Evolutionary conservation across 2,329 filamentous ascomycete genomes (phyloP).

Genomic region (Penicillium crustosum): DNA sequence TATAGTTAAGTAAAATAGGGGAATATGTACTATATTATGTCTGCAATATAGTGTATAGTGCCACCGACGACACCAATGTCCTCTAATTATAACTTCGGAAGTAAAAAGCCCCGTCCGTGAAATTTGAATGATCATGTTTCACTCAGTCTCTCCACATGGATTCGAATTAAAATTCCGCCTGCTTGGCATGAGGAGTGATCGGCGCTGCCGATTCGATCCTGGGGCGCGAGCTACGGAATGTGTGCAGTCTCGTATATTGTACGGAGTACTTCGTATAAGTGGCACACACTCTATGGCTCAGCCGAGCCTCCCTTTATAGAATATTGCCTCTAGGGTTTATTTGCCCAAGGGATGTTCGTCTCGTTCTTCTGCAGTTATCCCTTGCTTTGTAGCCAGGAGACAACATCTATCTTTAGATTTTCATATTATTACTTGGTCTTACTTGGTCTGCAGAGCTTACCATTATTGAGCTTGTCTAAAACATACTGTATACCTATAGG

Average conservation of each 20-base stretch:
- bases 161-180: neutral
- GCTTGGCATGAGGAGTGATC: slow-evolving; percentile 18
- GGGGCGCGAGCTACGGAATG: neutral
- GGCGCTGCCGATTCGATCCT: slow-evolving; percentile 1
- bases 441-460: neutral
- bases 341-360: neutral
- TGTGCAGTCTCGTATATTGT: neutral
- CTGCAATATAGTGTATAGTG: neutral
- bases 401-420: neutral
- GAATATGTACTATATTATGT: neutral
- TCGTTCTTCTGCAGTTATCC: neutral
- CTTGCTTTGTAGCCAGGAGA: neutral
- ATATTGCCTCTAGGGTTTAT: neutral
- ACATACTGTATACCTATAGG: no score
- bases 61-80: neutral
- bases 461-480: neutral
- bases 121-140: slow-evolving; percentile 21
- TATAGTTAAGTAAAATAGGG: neutral
- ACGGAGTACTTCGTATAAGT: neutral
- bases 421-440: no score
- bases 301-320: neutral
- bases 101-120: neutral
- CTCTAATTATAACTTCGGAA: slow-evolving; percentile 12
- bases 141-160: slow-evolving; percentile 19
- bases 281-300: neutral